A percentile compares a stretch with the other conserved stretches of the same genome.
Evolutionary conservation across 129 eudicot species (phyloP).

Genomic region (Lactuca sativa): DNA sequence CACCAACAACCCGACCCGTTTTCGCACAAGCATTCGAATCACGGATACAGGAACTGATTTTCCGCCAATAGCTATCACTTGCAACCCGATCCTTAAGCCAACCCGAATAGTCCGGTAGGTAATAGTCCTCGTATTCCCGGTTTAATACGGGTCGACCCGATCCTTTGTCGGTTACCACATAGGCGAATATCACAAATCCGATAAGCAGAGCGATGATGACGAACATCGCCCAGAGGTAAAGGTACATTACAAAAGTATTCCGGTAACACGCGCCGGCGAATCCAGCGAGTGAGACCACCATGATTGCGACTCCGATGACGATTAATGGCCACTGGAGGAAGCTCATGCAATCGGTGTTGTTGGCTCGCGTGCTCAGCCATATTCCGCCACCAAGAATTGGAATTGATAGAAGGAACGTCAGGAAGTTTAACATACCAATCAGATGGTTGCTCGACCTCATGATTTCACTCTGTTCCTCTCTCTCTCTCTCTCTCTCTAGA

Average conservation of each 20-base stretch:
- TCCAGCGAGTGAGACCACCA: slow-evolving; percentile 88
- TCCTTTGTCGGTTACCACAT: slow-evolving; percentile 81
- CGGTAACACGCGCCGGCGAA: slow-evolving; percentile 94
- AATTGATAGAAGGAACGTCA: slow-evolving; percentile 70
- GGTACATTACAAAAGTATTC: slow-evolving; percentile 84
- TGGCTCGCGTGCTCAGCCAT: slow-evolving; percentile 87
- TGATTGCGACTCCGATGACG: slow-evolving; percentile 66
- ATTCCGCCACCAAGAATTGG: slow-evolving; percentile 92
- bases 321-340: slow-evolving; percentile 93
- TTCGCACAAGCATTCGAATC: slow-evolving; percentile 64
- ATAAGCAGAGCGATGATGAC: slow-evolving; percentile 57
- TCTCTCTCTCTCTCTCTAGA: neutral
- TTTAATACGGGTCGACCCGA: slow-evolving; percentile 56
- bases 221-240: slow-evolving; percentile 93
- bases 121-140: slow-evolving; percentile 63
- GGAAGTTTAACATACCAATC: slow-evolving; percentile 76
- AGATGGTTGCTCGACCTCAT: slow-evolving; percentile 85
- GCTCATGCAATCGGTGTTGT: slow-evolving; percentile 77
- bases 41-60: slow-evolving; percentile 61
- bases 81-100: slow-evolving; percentile 86
- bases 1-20: slow-evolving; percentile 43
- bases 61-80: slow-evolving; percentile 57
- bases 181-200: slow-evolving; percentile 81
- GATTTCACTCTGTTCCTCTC: neutral
- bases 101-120: slow-evolving; percentile 72